Evolutionary conservation across 768 basidiomycete genomes (phyloP), one percentile per base, ranked within the genome.

Genomic region (Polyporus arcularius): DNA sequence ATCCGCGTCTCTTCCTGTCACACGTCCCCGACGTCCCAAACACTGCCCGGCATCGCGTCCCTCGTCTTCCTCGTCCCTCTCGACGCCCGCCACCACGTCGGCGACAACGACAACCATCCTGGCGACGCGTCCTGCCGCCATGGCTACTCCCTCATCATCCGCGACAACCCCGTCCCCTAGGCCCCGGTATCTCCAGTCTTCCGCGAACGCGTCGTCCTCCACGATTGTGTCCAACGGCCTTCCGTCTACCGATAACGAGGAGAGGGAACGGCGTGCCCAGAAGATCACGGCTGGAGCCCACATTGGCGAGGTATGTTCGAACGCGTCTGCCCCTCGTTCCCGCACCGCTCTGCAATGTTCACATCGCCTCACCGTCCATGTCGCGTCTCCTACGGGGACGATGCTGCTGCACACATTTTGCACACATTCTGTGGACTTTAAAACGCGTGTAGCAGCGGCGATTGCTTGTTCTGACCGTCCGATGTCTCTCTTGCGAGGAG

Each of bases 91-190:
- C 43, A 30, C 53, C 39, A 45, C 42, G 54, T 50, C 49, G 26
- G 14, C 12, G 16, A 47, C 28, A 12, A 47, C 30, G 12, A 32
- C 47, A 21, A n/a, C 15, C 50, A 28, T 58, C 26, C 30, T 57
- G 60, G 53, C 60, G 61, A 58, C 63, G 49, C 61, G 51, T 48
- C 41, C 40, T 31, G 28, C 53, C 52, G 52, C 61, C 50, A 92
- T 92, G 90, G 86, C 89, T 69, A 87, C 90, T 41, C 88, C 91
- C 58, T 85, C 88, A 62, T 92, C 89, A 67, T 89, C 90, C 63
- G 82, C 88, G 68, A 92, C 91, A 71, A 91, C 90, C 60, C 86
- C 88, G 69, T 93, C 91, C 52, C 91, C 91, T 28, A 86, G 87
- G 64, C 79, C 86, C 72, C 74, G 82, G 71, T 89, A 83, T 78